Conservation (phyloP, 2,329 filamentous ascomycete genomes). For the Claviceps cyperi region DNA sequence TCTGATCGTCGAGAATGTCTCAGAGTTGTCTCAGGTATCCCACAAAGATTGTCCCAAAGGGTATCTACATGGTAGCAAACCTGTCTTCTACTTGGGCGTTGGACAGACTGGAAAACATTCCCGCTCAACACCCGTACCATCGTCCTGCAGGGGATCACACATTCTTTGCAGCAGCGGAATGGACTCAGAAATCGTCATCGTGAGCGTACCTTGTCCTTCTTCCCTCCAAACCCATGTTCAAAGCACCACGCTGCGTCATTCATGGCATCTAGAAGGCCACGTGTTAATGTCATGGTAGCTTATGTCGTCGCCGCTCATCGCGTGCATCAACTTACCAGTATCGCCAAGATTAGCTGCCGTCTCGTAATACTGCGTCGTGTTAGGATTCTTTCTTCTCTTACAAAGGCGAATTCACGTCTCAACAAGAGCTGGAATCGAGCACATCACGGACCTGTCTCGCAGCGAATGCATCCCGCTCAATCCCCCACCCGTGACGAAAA, state of each 20-base stretch:
- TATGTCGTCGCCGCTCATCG: background rate
- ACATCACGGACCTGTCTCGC: conserved; percentile 51
- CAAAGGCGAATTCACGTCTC: background rate
- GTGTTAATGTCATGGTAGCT: background rate
- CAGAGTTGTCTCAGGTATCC: too few species aligned
- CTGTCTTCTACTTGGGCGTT: too few species aligned
- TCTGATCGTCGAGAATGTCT: too few species aligned
- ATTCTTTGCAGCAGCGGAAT: too few species aligned
- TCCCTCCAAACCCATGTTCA: conserved; percentile 88
- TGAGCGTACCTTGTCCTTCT: conserved; percentile 86
- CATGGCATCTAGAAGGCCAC: conserved; percentile 60
- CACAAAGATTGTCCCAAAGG: too few species aligned
- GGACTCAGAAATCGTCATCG: too few species aligned
- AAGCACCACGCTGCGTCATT: conserved; percentile 96
- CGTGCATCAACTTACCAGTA: conserved; percentile 39
- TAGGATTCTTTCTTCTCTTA: conserved; percentile 10
- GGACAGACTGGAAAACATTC: too few species aligned
- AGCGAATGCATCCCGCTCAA: conserved; percentile 70
- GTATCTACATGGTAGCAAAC: too few species aligned
- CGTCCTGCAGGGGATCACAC: too few species aligned
- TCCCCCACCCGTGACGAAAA: conserved; percentile 91
- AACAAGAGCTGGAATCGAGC: background rate
- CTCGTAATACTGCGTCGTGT: conserved; percentile 66
- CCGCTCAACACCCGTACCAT: too few species aligned
- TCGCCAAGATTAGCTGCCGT: conserved; percentile 94